Evolutionary conservation across 2,329 filamentous ascomycete genomes (phyloP).

Genomic region (Anisogramma anomala): DNA sequence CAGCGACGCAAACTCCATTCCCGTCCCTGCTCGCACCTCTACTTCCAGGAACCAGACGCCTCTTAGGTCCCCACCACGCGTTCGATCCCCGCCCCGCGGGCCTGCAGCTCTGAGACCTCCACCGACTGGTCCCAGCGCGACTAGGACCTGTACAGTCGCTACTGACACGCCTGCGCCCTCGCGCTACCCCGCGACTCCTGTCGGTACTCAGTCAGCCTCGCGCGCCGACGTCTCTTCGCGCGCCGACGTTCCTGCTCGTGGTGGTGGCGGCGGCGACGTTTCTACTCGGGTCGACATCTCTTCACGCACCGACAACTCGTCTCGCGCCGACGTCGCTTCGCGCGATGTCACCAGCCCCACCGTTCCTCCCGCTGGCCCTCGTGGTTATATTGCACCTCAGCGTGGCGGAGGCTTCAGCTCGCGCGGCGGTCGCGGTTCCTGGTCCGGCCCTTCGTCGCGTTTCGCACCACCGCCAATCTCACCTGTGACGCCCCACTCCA

Average conservation of each 20-base stretch:
- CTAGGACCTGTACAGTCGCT: conserved; percentile 29
- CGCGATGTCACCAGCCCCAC: conserved; percentile 34
- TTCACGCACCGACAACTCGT: background rate
- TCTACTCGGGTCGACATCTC: no score
- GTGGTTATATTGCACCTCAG: conserved; percentile 37
- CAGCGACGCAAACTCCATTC: conserved; percentile 12
- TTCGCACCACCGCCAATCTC: conserved; percentile 22
- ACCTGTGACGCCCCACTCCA: conserved; percentile 29
- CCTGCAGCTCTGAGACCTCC: conserved; percentile 42
- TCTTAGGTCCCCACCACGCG: conserved; percentile 18
- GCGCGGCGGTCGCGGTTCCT: conserved; percentile 33
- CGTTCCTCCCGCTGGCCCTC: conserved; percentile 41
- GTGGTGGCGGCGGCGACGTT: no score
- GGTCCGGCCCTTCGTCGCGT: conserved; percentile 12
- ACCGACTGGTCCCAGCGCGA: conserved; percentile 33
- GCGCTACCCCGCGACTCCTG: conserved; percentile 16
- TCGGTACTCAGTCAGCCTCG: conserved; percentile 20
- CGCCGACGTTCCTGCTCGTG: no score
- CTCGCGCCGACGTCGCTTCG: conserved; percentile 28
- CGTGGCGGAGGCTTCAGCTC: conserved; percentile 32
- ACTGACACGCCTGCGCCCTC: conserved; percentile 26
- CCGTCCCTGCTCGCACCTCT: conserved; percentile 10
- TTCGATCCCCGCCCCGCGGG: conserved; percentile 41
- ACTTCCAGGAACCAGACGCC: conserved; percentile 12
- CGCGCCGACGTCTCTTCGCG: conserved; percentile 25